A percentile compares a stretch with the other conserved stretches of the same genome.
Evolutionary conservation across 2,329 filamentous ascomycete species (phyloP).

Genomic region (Alternaria burnsii): DNA sequence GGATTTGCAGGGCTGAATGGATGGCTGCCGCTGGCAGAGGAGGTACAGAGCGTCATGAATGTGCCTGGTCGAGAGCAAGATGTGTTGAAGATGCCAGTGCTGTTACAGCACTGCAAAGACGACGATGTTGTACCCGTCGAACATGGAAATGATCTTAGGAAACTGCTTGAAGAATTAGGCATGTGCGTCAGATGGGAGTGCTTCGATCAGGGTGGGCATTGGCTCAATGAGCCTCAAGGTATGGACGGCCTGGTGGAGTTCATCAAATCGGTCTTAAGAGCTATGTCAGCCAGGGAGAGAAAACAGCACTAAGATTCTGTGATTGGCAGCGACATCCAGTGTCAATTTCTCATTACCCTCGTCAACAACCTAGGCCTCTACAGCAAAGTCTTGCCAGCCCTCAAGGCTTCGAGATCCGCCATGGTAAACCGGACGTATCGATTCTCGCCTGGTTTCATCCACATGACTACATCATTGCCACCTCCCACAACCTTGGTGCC

Average conservation of each 20-base stretch:
- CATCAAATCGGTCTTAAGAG: slow-evolving; percentile 5
- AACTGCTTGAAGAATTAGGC: slow-evolving; percentile 49
- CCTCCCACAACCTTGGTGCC: slow-evolving; percentile 39
- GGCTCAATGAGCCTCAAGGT: slow-evolving; percentile 60
- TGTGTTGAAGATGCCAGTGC: slow-evolving; percentile 48
- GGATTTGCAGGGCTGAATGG: slow-evolving; percentile 34
- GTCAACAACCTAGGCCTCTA: background rate
- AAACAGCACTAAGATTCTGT: background rate
- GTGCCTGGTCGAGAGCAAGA: background rate
- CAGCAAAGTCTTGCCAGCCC: slow-evolving; percentile 26
- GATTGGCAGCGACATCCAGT: background rate
- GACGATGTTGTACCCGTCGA: slow-evolving; percentile 54
- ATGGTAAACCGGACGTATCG: slow-evolving; percentile 35
- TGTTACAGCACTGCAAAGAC: slow-evolving; percentile 55
- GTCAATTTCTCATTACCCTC: background rate
- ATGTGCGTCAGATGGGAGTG: slow-evolving; percentile 49
- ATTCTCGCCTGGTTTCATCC: slow-evolving; percentile 36
- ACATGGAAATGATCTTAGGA: slow-evolving; percentile 47
- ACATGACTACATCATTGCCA: slow-evolving; percentile 36
- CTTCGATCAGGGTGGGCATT: slow-evolving; percentile 55
- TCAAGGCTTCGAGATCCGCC: slow-evolving; percentile 28
- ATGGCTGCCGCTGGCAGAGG: slow-evolving; percentile 29
- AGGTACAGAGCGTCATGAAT: background rate
- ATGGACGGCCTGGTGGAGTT: slow-evolving; percentile 56
- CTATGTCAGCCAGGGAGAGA: background rate